A percentile compares a stretch with the other conserved stretches of the same genome.
These are phyloP conservation scores for Venturia effusa DNA, from an alignment of 2,329 filamentous ascomycete genomes.

Conservation along the genomic window DNA sequence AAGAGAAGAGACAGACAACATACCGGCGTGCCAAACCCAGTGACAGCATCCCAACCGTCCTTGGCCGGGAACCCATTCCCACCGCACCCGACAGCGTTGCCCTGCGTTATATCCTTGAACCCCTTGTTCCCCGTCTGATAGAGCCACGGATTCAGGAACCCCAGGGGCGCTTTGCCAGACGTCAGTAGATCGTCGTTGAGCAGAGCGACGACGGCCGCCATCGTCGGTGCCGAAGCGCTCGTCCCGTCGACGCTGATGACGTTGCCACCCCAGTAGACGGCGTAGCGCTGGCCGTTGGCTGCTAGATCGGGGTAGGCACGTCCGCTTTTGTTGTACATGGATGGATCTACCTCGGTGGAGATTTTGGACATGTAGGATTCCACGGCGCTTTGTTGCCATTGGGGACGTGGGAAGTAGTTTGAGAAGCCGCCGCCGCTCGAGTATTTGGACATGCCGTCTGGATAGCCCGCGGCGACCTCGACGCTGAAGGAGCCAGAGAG, in stretches of 20 bases:
- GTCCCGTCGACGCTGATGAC: constrained; percentile 8
- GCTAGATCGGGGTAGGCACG: constrained; percentile 12
- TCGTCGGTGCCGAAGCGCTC: constrained; percentile 33
- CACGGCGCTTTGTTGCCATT: constrained; percentile 6
- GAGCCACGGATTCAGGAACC: constrained; percentile 46
- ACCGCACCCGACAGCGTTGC: constrained; percentile 24
- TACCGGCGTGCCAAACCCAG: constrained; percentile 37
- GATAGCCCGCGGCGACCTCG: constrained; percentile 18
- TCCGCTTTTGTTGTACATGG: constrained; percentile 9
- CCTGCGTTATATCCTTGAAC: constrained; percentile 21
- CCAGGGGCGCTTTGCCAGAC: constrained; percentile 33
- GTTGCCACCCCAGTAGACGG: constrained; percentile 2
- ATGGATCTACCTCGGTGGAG: constrained; percentile 19
- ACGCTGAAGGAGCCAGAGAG: not conserved
- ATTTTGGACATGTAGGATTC: constrained; percentile 1
- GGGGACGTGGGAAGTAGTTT: constrained; percentile 27
- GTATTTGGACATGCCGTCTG: not conserved
- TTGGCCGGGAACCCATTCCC: constrained; percentile 20
- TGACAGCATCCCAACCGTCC: constrained; percentile 37
- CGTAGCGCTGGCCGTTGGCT: constrained; percentile 7
- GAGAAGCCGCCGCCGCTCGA: constrained; percentile 28
- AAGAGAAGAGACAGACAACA: not conserved
- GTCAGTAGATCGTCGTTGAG: constrained; percentile 45
- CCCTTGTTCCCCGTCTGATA: constrained; percentile 25
- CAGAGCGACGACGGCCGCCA: constrained; percentile 43